Base-by-base conservation (phyloP, 2,329 filamentous ascomycete genomes). In the Clonostachys rhizophaga region DNA sequence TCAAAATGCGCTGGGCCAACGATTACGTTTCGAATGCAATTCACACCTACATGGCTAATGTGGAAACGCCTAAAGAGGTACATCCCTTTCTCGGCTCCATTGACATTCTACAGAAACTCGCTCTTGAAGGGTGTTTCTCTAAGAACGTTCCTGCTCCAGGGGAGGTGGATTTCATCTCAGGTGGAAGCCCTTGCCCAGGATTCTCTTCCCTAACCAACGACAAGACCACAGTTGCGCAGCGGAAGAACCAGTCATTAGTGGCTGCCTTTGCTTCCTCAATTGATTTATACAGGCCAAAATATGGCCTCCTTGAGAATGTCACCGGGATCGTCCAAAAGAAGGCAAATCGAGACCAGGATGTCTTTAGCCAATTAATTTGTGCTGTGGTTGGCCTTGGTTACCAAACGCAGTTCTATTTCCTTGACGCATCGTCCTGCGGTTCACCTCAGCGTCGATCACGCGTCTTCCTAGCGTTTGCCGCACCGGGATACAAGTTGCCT, bases 261-360 rank as follows among this genome's bases (percentile, higher is more conserved):
- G 88, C 87, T 0, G 87, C 87, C 0, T 89, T 92, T 36, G 84
- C 83, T 1, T 82, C 88, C 0, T 89, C 78, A 49, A 71, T 92
- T 2, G 89, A 95, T 52, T 66, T 89, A 0, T 91, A 89, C 53
- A 77, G 84, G 0, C 89, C 89, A 0, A 73, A 79, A n/a, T 92
- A 87, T 57, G 86, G 83, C 0, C 54, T 92, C 0, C 72, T 95
- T 0, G 89, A 95, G 61, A 95, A 95, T 53, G 89, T 95, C 0
- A 65, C 79, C 0, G 72, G 68, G 0, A 89, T 92, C 67, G 76
- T 86, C 0, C 74, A 67, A 42, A 67, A 68, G 16, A 69, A 62
- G 16, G 56, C 58, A 7, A 66, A 63, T 34, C 66, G 74, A 14
- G 66, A 74, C 5, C 72, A 85, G 17, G 87, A 89, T 49, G 79